phyloP scores from a whole-genome alignment of 345 rosid species.

The Syzygium oleosum region DNA sequence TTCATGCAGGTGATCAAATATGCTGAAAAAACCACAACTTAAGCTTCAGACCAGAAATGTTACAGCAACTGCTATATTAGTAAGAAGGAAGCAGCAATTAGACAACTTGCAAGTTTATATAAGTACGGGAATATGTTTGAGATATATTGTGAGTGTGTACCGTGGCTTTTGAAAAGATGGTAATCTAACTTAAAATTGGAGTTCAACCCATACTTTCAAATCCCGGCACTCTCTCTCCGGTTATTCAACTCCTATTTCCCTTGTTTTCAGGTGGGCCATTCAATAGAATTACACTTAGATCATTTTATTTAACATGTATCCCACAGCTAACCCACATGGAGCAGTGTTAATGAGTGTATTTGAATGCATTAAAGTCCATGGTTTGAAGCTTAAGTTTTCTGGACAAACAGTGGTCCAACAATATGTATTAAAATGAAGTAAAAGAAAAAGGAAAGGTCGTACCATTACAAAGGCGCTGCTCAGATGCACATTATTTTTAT shows the following conservation, averaged over 20 bases:
- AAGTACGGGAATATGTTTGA: not conserved
- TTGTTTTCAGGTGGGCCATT: not conserved
- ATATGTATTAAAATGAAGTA: not conserved
- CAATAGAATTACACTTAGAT: not conserved
- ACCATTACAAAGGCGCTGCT: not conserved
- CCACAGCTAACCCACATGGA: not conserved
- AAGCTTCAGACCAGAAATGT: not conserved
- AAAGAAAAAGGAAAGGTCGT: not conserved
- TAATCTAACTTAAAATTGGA: not conserved
- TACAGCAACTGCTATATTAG: not conserved
- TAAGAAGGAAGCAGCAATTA: not conserved
- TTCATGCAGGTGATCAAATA: conserved; percentile 50
- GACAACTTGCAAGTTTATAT: not conserved
- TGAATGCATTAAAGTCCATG: not conserved
- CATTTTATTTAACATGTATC: not conserved
- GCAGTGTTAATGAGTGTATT: not conserved
- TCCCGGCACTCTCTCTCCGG: not conserved
- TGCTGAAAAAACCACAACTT: conserved; percentile 33
- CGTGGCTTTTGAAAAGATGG: not conserved
- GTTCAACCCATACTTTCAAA: not conserved
- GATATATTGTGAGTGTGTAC: not conserved
- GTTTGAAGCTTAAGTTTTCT: not conserved
- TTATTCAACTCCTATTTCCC: not conserved
- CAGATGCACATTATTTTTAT: not conserved
- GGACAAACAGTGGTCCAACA: not conserved